Evolutionary conservation across 179 eudicot genomes (phyloP).

Genomic region (Gypsophila paniculata): DNA sequence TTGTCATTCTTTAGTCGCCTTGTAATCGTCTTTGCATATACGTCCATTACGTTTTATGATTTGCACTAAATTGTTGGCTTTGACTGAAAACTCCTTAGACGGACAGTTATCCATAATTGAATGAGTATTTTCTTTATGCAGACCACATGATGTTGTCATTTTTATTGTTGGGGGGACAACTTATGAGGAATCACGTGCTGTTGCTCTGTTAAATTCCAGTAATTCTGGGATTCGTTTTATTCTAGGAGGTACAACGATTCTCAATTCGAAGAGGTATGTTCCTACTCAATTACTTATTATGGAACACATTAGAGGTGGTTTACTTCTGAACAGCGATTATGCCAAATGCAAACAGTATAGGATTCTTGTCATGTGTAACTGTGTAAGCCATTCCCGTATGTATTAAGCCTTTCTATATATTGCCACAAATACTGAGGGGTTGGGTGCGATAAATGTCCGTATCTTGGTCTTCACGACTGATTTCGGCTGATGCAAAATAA

Average conservation of each 20-base stretch:
- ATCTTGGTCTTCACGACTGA: neutral
- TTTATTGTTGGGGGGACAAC: constrained; percentile 90
- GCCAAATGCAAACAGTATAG: neutral
- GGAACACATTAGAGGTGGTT: neutral
- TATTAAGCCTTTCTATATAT: neutral
- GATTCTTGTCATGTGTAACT: neutral
- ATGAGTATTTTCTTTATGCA: constrained; percentile 28
- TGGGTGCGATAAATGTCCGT: neutral
- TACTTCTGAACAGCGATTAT: neutral
- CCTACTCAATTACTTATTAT: neutral
- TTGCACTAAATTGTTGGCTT: neutral
- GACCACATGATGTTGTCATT: constrained; percentile 85
- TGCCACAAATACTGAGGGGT: too few relatives aligned
- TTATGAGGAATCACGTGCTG: constrained; percentile 77
- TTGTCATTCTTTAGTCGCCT: neutral
- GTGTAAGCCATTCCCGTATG: neutral
- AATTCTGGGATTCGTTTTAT: constrained; percentile 81
- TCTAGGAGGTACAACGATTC: constrained; percentile 73
- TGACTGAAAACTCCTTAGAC: neutral
- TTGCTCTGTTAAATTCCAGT: constrained; percentile 63
- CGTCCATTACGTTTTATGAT: neutral
- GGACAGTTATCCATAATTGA: neutral
- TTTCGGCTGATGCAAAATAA: neutral
- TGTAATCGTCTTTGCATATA: neutral
- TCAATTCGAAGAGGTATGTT: constrained; percentile 71